Base-by-base conservation (phyloP, 495 filamentous ascomycete genomes). In the Lophium mytilinum region DNA sequence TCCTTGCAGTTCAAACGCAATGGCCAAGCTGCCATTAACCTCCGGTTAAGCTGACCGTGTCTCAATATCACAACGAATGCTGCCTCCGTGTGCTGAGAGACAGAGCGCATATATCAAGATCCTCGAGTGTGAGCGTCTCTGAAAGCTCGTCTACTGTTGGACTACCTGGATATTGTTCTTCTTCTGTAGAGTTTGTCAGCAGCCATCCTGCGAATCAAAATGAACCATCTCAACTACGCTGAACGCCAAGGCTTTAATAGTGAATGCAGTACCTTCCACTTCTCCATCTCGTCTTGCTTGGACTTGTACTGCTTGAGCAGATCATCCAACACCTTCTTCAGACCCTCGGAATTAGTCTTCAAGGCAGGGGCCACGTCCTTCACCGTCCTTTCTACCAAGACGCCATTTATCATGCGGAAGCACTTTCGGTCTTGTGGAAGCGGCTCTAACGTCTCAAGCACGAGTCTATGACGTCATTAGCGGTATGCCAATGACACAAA, bases 141-240 rank as follows among this genome's bases (percentile, higher is more conserved):
- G 24, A 30, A 6, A 30, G 24, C 53, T 58, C 33, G 69, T 75
- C 75, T 76, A 87, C 71, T 93, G 88, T 68, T 86, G 83, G 52
- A 98, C 91, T 57, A 98, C 89, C 71, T 96, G 92, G 54, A 98
- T 82, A 67, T 96, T 96, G 75, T 98, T 95, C 84, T 96, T 96
- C 71, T 96, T 96, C 93, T 97, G 68, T 42, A 6, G 24, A 30
- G 2, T 3, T 6, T 30, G 24, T 30, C 24, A 30, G 24, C 6
- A 30, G 6, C 24, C 24, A 30, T 30, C 24, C 24, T 30, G 24
- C 24, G 24, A 17, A 57, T 24, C 35, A 24, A 52, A 33, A 62
- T 37, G 17, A 50, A 45, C 41, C 39, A 35, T 17, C 34, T 48
- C 7, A 30, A 24, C 7, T 4, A 52, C 4, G 12, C 8, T 40